These are phyloP conservation scores for Phytopythium litorale DNA, from an alignment of 352 stramenopile species.

Conservation along the genomic window DNA sequence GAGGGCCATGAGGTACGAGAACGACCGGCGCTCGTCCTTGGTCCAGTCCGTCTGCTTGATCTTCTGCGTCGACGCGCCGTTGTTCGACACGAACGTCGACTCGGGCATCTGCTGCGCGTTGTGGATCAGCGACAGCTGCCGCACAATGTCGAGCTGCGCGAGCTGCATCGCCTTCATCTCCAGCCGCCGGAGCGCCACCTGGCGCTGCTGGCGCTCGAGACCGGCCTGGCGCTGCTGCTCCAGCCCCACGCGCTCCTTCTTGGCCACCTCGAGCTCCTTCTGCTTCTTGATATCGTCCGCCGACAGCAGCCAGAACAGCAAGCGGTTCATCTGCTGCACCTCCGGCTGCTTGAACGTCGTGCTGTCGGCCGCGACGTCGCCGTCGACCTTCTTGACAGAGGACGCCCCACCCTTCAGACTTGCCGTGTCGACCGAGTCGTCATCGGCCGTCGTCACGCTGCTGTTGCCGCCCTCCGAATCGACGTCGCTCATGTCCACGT, in stretches of 20 bases:
- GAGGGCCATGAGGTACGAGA: conserved; percentile 73
- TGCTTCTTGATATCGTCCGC: conserved; percentile 82
- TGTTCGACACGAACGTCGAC: conserved; percentile 10
- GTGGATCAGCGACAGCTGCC: conserved; percentile 53
- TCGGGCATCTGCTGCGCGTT: conserved; percentile 71
- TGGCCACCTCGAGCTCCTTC: conserved; percentile 72
- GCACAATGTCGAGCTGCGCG: conserved; percentile 74
- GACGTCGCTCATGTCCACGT: conserved; percentile 36
- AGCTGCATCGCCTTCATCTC: conserved; percentile 86
- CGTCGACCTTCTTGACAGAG: conserved; percentile 18
- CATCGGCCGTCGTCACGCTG: conserved; percentile 31
- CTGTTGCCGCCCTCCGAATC: conserved; percentile 46
- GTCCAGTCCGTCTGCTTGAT: conserved; percentile 83
- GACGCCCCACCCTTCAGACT: conserved; percentile 6
- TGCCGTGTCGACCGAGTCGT: conserved; percentile 23
- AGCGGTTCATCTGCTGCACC: conserved; percentile 87
- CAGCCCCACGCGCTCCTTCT: conserved; percentile 62
- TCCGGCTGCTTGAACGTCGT: conserved; percentile 82
- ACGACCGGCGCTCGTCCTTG: conserved; percentile 77
- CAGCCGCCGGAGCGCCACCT: conserved; percentile 56
- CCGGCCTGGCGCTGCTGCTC: conserved; percentile 72
- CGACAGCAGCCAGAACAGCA: conserved; percentile 83
- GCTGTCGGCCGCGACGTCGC: conserved; percentile 8
- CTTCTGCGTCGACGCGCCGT: conserved; percentile 41
- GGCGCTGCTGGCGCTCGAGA: conserved; percentile 69